Evolutionary conservation across 2,329 filamentous ascomycete genomes (phyloP).

Genomic region (Colletotrichum sp.): DNA sequence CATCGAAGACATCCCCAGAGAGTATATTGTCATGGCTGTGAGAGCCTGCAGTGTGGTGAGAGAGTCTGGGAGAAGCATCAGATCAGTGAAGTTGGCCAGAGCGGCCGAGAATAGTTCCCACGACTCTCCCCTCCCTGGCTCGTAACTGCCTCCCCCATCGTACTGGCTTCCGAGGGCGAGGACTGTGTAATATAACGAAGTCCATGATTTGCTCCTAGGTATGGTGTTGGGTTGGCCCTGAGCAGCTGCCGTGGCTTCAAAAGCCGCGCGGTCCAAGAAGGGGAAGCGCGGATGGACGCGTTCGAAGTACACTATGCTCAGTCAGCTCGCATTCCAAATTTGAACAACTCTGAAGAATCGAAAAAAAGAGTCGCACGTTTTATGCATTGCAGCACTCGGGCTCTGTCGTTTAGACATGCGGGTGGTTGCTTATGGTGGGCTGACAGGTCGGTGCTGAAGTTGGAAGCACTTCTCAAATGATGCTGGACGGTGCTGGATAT

Average conservation of each 20-base stretch:
- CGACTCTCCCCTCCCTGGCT: slow-evolving; percentile 19
- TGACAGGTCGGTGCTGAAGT: not conserved
- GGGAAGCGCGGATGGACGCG: slow-evolving; percentile 40
- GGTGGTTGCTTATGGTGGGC: not conserved
- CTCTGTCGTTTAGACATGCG: not conserved
- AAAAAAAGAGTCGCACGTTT: not conserved
- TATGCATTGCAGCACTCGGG: slow-evolving; percentile 7
- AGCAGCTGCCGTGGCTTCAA: slow-evolving; percentile 3
- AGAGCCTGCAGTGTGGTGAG: slow-evolving; percentile 33
- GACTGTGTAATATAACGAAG: slow-evolving; percentile 35
- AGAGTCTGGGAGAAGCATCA: slow-evolving; percentile 34
- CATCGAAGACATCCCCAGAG: slow-evolving; percentile 28
- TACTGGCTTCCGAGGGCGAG: slow-evolving; percentile 39
- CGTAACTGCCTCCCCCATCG: slow-evolving; percentile 25
- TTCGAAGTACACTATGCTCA: slow-evolving; percentile 36
- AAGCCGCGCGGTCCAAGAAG: slow-evolving; percentile 32
- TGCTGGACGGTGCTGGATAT: slow-evolving; percentile 28
- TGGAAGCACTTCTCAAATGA: not conserved
- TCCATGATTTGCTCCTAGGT: slow-evolving; percentile 27
- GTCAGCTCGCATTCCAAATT: not conserved
- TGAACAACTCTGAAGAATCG: not conserved
- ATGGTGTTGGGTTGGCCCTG: not conserved
- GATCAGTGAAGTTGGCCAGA: slow-evolving; percentile 35
- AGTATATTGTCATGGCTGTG: slow-evolving; percentile 34
- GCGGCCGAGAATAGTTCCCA: slow-evolving; percentile 26